These are phyloP conservation scores for Suhomyces chickasaworum DNA, from an alignment of 1,139 yeast species.

Conservation along the genomic window DNA sequence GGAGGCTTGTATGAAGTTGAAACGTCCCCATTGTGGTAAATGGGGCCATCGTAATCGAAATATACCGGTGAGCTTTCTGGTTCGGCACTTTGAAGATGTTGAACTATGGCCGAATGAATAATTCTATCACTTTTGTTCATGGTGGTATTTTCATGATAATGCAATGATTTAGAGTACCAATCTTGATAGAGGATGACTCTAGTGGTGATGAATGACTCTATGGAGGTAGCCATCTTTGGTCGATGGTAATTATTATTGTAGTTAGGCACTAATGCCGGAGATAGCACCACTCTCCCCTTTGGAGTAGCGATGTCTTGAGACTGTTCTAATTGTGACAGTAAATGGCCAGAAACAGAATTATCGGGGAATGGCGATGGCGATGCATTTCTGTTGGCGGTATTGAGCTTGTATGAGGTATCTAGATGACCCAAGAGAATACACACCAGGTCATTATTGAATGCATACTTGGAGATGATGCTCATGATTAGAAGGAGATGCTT, in stretches of 20 bases:
- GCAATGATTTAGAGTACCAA: constrained; percentile 38
- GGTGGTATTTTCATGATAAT: constrained; percentile 17
- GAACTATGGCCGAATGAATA: constrained; percentile 28
- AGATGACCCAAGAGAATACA: constrained; percentile 36
- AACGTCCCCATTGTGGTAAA: neutral
- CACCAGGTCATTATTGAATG: constrained; percentile 29
- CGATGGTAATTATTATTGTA: neutral
- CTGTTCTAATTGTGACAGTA: neutral
- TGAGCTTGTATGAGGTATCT: constrained; percentile 27
- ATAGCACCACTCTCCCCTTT: constrained; percentile 24
- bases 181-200: constrained; percentile 39
- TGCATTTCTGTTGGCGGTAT: neutral
- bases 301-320: constrained; percentile 3
- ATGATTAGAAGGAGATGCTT: constrained; percentile 34
- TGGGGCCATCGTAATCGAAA: constrained; percentile 25
- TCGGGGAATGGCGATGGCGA: no score
- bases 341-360: neutral
- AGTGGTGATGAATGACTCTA: constrained; percentile 28
- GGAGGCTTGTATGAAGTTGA: neutral
- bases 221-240: constrained; percentile 2
- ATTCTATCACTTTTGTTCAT: constrained; percentile 18
- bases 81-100: constrained; percentile 14
- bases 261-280: constrained; percentile 15
- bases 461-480: constrained; percentile 28
- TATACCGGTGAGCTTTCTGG: constrained; percentile 22